Conservation (phyloP, 225 moss, liverwort and hornwort genomes). For the Takakia lepidozioides region DNA sequence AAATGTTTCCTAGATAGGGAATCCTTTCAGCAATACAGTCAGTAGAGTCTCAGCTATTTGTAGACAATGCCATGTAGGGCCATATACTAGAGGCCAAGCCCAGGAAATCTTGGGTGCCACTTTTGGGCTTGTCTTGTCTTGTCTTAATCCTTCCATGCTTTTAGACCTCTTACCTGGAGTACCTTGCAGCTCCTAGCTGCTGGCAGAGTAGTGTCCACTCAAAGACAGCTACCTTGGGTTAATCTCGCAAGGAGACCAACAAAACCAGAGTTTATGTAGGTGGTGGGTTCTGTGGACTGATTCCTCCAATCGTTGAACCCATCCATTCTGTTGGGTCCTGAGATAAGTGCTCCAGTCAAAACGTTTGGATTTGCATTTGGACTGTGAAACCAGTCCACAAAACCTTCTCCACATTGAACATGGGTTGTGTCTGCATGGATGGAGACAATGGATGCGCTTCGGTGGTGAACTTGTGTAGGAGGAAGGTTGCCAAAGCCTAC, state of each 20-base stretch:
- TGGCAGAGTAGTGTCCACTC: no score
- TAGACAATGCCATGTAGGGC: no score
- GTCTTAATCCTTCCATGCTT: no score
- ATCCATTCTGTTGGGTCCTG: conserved; percentile 58
- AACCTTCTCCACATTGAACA: conserved; percentile 57
- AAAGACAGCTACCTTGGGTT: no score
- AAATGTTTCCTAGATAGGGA: no score
- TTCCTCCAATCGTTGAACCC: conserved; percentile 42
- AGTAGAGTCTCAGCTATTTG: no score
- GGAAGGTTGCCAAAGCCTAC: conserved; percentile 60
- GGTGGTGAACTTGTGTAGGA: conserved; percentile 72
- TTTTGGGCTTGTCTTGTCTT: no score
- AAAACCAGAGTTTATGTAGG: conserved; percentile 77
- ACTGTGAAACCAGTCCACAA: conserved; percentile 46
- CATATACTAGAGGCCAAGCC: no score
- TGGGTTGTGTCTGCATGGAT: conserved; percentile 30
- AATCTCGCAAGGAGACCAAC: conserved; percentile 71
- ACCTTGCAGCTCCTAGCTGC: no score
- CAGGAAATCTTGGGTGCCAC: no score
- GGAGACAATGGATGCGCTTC: conserved; percentile 67
- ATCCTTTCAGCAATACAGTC: no score
- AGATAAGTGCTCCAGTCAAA: conserved; percentile 68
- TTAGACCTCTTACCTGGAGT: no score
- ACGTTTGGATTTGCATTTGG: conserved; percentile 58
- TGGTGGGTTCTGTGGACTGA: conserved; percentile 75